Evolutionary conservation across 208 protist genomes (phyloP), one percentile per base, ranked within the genome.

Genomic region (Leishmania major): DNA sequence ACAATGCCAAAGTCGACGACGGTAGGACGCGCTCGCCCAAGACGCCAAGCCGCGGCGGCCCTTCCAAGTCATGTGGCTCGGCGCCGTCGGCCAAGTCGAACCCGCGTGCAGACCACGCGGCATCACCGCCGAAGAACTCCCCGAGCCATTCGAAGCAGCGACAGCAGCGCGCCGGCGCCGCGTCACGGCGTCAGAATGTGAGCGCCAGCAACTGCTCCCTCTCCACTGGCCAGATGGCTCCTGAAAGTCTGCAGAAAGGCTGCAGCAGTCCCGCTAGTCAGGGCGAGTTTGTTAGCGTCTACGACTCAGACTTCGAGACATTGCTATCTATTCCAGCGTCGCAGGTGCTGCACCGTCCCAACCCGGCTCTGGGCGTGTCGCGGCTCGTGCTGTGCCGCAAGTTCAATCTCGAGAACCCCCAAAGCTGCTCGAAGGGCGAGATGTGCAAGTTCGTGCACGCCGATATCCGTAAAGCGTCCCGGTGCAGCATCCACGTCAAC

Each of bases 371-470:
- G 11, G 87, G 87, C 2, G 86, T 93, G 40, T 87, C 92, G 37
- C 94, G 92, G 22, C 82, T 95, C 0, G 94, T 97, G 45, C 81
- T 95, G 67, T 97, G 94, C 84, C 90, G 92, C 17, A 95, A 94
- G 71, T 95, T 91, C 82, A 62, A 49, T 35, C 71, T 76, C 3
- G 80, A 84, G 37, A 51, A 91, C 49, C 82, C 79, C 15, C 53
- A 67, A 19, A 90, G 77, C 51, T 97, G 94, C 82, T 77, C 43
- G 31, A 94, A 88, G 78, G 88, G 89, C 4, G 84, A 82, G 6
- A 35, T 75, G 49, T 97, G 94, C 83, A 94, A 90, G 86, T 96
- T 96, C 86, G 90, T 97, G 59, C 94, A 97, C 85, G 92, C 89
- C 43, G 89, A 94, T 79, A 45, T 87, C 13, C 83, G 77, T 51